Evolutionary conservation across 768 basidiomycete genomes (phyloP), one percentile per base, ranked within the genome.

Genomic region (Psilocybe azurescens): DNA sequence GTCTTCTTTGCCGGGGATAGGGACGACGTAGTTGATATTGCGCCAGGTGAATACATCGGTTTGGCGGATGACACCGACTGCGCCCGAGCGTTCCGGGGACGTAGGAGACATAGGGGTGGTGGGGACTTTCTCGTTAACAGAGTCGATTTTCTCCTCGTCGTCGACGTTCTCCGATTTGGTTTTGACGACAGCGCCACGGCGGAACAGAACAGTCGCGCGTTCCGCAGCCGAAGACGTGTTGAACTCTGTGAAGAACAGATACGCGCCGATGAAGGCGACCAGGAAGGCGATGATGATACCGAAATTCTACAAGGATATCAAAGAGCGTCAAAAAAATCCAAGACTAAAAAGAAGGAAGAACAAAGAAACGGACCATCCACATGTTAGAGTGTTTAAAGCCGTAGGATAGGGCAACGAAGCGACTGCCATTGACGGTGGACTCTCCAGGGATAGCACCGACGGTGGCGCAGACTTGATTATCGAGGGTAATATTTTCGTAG

Each of bases 41-140:
- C 87, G 82, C 92, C 93, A 97, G 0, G 95, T 92, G 76, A 96
- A 96, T 11, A 89, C 80, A 66, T 89, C 82, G 10, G 75, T 79
- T 78, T 73, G 76, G 20, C 73, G 74, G 69, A 74, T 30, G 30
- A 29, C 50, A 18, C 14, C 53, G 10, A 24, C 53, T 24, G 24
- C 24, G 0, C 24, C 24, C 24, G 24, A 24, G 24, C 24, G 24
- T 24, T 57, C 51, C 11, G 61, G 18, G 11, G 58, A 28, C 14
- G 30, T 57, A 50, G 68, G 69, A 9, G 71, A 69, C 59, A 16
- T 65, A 57, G 32, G 71, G 67, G 56, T 24, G 2, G 63, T 13
- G n/a, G 70, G 67, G 10, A 38, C 58, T 0, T 72, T 68, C 30
- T 74, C 70, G 1, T 55, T 48, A 1, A 24, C 3, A 1, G 60